Evolutionary conservation across 2,329 filamentous ascomycete genomes (phyloP).

Genomic region (Talaromyces sp.): DNA sequence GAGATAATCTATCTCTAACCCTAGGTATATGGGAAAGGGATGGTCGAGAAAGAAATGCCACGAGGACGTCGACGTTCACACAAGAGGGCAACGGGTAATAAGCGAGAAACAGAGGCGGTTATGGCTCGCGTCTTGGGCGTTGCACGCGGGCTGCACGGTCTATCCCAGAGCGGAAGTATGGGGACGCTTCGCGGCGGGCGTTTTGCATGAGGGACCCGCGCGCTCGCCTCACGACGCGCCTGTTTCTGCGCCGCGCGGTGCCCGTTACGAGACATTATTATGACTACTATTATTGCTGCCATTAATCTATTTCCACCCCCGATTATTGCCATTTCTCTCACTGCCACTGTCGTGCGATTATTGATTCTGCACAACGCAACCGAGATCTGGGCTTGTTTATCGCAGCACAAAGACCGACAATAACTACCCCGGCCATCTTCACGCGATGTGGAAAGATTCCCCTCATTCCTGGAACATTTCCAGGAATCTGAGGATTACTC

Average conservation of each 20-base stretch:
- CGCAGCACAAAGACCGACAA: neutral
- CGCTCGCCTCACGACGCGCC: neutral
- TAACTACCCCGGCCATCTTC: neutral
- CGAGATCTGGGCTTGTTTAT: neutral
- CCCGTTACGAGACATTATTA: neutral
- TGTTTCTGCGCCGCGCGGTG: neutral
- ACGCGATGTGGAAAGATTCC: no score
- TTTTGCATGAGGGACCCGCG: neutral
- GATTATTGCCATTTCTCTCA: neutral
- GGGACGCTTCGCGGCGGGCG: neutral
- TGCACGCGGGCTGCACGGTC: slow-evolving; percentile 1
- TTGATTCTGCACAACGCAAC: neutral
- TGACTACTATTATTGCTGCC: neutral
- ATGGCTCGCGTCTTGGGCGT: neutral
- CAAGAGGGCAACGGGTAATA: neutral
- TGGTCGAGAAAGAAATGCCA: slow-evolving; percentile 2
- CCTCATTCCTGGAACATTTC: neutral
- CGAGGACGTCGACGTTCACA: neutral
- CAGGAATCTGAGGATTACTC: neutral
- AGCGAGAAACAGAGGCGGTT: neutral
- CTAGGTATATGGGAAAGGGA: neutral
- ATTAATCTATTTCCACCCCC: neutral
- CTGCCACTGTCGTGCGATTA: neutral
- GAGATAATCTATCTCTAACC: neutral
- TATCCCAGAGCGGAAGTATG: neutral